Conservation (phyloP, 441 rosid genomes). For the Brassica balearica region DNA sequence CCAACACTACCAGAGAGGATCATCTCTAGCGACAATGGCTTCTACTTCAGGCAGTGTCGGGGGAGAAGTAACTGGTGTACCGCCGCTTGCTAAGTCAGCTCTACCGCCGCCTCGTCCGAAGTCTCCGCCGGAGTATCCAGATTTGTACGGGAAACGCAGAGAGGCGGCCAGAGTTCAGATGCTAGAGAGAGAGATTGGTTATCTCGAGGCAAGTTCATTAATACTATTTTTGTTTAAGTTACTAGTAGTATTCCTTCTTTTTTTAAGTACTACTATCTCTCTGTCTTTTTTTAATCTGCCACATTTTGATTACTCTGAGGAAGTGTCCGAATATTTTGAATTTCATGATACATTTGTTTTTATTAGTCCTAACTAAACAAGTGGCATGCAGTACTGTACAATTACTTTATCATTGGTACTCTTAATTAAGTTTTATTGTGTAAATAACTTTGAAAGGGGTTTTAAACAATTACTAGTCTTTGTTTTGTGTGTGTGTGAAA, state of each 20-base stretch:
- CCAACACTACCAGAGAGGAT: neutral
- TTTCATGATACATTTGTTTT: conserved; percentile 30
- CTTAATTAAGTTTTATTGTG: neutral
- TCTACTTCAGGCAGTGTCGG: conserved; percentile 26
- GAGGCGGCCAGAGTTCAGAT: conserved; percentile 75
- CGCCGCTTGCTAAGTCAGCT: conserved; percentile 46
- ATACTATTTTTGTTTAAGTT: neutral
- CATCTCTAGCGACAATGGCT: conserved; percentile 26
- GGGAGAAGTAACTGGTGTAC: conserved; percentile 25
- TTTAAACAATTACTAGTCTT: neutral
- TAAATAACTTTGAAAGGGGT: neutral
- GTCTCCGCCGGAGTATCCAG: conserved; percentile 88
- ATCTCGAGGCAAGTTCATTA: conserved; percentile 63
- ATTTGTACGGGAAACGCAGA: conserved; percentile 84
- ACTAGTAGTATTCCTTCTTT: neutral
- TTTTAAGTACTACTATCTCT: neutral
- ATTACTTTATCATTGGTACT: neutral
- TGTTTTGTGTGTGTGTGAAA: conserved; percentile 16
- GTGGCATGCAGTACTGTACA: neutral
- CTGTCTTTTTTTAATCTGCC: conserved; percentile 28
- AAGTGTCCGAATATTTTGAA: conserved; percentile 39
- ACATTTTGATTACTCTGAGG: conserved; percentile 33
- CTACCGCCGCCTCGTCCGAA: conserved; percentile 85
- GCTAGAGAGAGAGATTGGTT: conserved; percentile 85
- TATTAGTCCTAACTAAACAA: conserved; percentile 7